Evolutionary conservation across 2,329 filamentous ascomycete species (phyloP).

Genomic region (Epichloe uncinata): DNA sequence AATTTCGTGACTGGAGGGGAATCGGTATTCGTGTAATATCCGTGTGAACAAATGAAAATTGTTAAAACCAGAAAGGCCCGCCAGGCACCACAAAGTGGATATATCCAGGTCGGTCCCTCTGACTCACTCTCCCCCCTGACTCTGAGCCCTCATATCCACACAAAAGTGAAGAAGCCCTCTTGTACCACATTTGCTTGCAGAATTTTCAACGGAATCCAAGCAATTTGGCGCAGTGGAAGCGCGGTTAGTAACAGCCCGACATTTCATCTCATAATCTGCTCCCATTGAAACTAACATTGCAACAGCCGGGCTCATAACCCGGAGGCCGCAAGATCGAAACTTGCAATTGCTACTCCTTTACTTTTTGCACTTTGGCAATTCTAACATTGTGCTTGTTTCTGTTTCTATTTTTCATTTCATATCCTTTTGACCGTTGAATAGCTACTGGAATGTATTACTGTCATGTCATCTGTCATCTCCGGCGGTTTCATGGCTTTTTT

Average conservation of each 20-base stretch:
- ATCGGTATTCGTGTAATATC: too few species aligned
- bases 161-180: not conserved
- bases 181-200: not conserved
- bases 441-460: too few species aligned
- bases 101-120: too few species aligned
- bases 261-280: rapidly evolving
- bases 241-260: not conserved
- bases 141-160: too few species aligned
- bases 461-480: too few species aligned
- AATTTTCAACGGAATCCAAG: not conserved
- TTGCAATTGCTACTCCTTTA: not conserved
- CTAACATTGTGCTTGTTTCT: not conserved
- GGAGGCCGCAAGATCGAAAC: slow-evolving; percentile 3
- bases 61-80: too few species aligned
- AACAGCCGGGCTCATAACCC: slow-evolving; percentile 3
- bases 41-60: too few species aligned
- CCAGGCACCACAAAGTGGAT: too few species aligned
- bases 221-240: slow-evolving; percentile 5
- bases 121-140: too few species aligned
- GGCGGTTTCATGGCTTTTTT: too few species aligned
- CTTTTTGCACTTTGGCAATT: not conserved
- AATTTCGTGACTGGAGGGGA: too few species aligned
- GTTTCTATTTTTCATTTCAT: not conserved
- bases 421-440: not conserved
- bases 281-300: not conserved